A percentile compares a stretch with the other conserved stretches of the same genome.
Conservation (phyloP, 164 flowering plant genomes). For the Chimonanthus salicifolius region DNA sequence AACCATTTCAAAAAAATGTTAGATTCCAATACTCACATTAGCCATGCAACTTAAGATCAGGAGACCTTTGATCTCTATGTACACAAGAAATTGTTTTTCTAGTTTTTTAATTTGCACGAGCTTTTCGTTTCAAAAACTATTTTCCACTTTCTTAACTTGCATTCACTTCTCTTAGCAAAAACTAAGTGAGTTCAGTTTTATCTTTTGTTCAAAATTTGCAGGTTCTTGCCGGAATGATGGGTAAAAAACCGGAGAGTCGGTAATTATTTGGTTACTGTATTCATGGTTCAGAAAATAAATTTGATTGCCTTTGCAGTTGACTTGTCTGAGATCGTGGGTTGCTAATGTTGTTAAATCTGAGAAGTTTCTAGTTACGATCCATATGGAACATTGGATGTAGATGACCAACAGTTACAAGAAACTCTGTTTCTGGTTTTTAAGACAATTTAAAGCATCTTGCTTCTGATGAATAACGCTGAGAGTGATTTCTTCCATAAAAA, state of each 20-base stretch:
- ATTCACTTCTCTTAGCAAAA: not conserved
- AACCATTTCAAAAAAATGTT: no score
- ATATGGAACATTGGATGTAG: not conserved
- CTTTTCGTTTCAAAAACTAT: not conserved
- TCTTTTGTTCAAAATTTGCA: conserved; percentile 4
- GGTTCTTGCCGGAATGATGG: conserved; percentile 26
- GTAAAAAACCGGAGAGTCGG: conserved; percentile 12
- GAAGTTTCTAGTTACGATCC: not conserved
- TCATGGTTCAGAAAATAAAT: not conserved
- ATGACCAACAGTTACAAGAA: not conserved
- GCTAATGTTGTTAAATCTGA: not conserved
- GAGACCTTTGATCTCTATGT: no score
- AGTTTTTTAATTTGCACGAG: no score
- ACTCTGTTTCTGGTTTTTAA: no score
- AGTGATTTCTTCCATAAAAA: no score
- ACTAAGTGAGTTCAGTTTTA: not conserved
- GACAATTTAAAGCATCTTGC: no score
- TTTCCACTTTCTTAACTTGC: not conserved
- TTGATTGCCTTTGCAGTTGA: not conserved
- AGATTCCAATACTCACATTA: no score
- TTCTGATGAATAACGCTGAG: no score
- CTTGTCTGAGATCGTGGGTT: not conserved
- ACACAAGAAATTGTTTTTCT: no score
- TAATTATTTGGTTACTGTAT: not conserved
- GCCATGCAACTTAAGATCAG: not conserved